phyloP scores from a whole-genome alignment of 768 basidiomycete species.

The Xerocomus potaroensis region DNA sequence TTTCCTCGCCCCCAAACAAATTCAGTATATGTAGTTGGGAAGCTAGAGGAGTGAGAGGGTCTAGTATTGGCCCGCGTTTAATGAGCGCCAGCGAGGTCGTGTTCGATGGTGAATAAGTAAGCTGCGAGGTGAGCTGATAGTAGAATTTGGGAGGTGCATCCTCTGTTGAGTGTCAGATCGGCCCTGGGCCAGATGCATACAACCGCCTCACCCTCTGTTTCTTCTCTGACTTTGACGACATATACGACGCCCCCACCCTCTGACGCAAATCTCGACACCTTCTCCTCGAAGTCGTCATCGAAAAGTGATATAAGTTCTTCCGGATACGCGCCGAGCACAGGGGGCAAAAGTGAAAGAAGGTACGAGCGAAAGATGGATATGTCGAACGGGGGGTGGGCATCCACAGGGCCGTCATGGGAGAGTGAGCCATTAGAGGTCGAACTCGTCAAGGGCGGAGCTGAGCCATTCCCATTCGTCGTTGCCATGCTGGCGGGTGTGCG shows the following conservation, averaged over 20 bases:
- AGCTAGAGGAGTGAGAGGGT: slow-evolving; percentile 74
- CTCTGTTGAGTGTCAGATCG: slow-evolving; percentile 40
- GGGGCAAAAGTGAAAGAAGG: slow-evolving; percentile 68
- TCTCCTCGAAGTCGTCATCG: slow-evolving; percentile 72
- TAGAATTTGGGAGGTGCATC: slow-evolving; percentile 58
- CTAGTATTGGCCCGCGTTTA: slow-evolving; percentile 82
- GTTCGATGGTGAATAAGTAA: slow-evolving; percentile 77
- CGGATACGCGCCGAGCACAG: slow-evolving; percentile 68
- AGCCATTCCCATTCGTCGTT: slow-evolving; percentile 20
- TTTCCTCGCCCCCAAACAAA: slow-evolving; percentile 82
- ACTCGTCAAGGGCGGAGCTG: slow-evolving; percentile 26
- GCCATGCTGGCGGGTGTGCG: slow-evolving; percentile 11
- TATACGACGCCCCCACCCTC: slow-evolving; percentile 78
- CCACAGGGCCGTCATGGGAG: slow-evolving; percentile 30
- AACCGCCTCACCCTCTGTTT: slow-evolving; percentile 57
- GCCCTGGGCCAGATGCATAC: not conserved
- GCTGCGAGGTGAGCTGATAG: slow-evolving; percentile 66
- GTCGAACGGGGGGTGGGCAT: slow-evolving; percentile 53
- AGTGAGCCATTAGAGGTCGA: slow-evolving; percentile 28
- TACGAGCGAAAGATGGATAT: slow-evolving; percentile 66
- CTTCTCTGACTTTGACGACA: slow-evolving; percentile 75
- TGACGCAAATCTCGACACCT: slow-evolving; percentile 67
- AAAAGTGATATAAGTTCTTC: slow-evolving; percentile 66
- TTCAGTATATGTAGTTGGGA: slow-evolving; percentile 90
- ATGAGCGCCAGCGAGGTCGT: slow-evolving; percentile 90